These are phyloP conservation scores for Termitomyces sp. DNA, from an alignment of 768 basidiomycete species.

Conservation along the genomic window DNA sequence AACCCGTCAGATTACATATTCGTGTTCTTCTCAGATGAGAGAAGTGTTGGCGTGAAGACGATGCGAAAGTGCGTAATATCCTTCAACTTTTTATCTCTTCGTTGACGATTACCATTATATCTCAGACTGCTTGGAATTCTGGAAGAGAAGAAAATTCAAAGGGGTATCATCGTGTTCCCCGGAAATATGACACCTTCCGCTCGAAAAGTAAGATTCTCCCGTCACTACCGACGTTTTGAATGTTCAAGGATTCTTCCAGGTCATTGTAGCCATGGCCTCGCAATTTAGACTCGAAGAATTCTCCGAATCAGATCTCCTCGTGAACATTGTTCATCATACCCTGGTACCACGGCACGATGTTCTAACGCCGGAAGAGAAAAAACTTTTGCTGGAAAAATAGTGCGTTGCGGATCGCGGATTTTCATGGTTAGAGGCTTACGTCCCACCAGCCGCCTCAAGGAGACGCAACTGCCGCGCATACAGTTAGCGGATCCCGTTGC, in stretches of 20 bases:
- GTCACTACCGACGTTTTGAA: conserved; percentile 7
- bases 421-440: conserved; percentile 11
- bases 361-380: conserved; percentile 81
- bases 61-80: conserved; percentile 81
- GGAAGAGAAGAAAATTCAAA: conserved; percentile 85
- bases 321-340: conserved; percentile 96
- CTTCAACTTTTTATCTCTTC: not conserved
- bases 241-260: conserved; percentile 38
- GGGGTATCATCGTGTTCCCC: conserved; percentile 93
- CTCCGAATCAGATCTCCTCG: conserved; percentile 91
- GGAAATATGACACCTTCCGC: conserved; percentile 97
- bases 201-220: conserved; percentile 60
- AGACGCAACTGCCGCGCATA: conserved; percentile 96
- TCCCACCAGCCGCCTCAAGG: conserved; percentile 79
- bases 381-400: conserved; percentile 85
- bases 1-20: conserved; percentile 80
- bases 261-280: conserved; percentile 84
- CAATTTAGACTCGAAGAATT: conserved; percentile 93
- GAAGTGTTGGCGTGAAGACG: conserved; percentile 92
- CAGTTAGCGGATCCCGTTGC: conserved; percentile 97
- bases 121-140: conserved; percentile 80
- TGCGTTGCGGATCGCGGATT: conserved; percentile 37
- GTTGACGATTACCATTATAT: not conserved
- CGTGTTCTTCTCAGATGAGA: conserved; percentile 94
- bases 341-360: conserved; percentile 93